Evolutionary conservation across 495 filamentous ascomycete genomes (phyloP), one percentile per base, ranked within the genome.

Genomic region (Astrothelium subdiscretum): DNA sequence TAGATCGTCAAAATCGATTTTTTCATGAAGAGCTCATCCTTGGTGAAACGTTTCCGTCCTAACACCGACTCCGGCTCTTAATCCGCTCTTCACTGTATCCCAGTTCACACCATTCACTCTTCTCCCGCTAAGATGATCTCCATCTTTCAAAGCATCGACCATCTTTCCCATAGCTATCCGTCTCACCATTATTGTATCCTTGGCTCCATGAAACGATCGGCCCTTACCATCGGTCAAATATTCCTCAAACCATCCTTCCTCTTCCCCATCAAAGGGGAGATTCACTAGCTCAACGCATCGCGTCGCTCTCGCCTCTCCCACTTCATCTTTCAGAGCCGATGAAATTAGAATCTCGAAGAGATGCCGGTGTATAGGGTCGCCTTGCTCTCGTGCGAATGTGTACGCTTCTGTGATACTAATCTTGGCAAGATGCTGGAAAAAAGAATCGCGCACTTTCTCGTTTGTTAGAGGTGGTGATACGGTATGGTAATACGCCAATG

Each of bases 401-500:
- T 91, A 87, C 20, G 87, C 87, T 65, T 90, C 87, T 3, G 83
- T 81, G 24, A 90, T 77, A 65, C 77, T 88, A 11, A 82, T 80
- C n/a, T 80, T 78, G 27, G 85, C 84, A 2, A 91, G 77, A 0
- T 85, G 85, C 31, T 79, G 76, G 67, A 89, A 89, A 61, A 89
- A 81, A 10, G 83, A 73, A 65, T 81, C 77, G 29, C 87, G 78
- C 0, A 86, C 81, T 42, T 79, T 76, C 15, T 79, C 74, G 0
- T 76, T 81, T 52, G 80, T 80, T 1, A 94, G 76, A 26, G 85
- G 76, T 11, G 89, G 88, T 44, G 83, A 81, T 3, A 83, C 82
- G 22, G 83, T 84, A 59, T 90, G 81, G 72, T 87, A 92, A 72
- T 92, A 94, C 31, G 88, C 86, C 59, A 92, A 79, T 0, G 87